A percentile compares a stretch with the other conserved stretches of the same genome.
Conservation (phyloP, 2,329 filamentous ascomycete species). For the Paraconiothyrium brasiliense region DNA sequence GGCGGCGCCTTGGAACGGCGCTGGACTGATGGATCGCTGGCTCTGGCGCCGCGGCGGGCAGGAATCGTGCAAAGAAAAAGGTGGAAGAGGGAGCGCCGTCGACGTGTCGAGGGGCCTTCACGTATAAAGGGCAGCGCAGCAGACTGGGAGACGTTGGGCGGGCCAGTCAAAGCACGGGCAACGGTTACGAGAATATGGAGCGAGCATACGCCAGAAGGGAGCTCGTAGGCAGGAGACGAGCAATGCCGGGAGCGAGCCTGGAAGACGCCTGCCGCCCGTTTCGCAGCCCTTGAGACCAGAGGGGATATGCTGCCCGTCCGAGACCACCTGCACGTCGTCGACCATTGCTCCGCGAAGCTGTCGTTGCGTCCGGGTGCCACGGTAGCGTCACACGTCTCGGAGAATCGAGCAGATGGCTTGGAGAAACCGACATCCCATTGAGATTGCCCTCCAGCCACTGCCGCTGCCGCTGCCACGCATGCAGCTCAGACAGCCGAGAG, state of each 20-base stretch:
- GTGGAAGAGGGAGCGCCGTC: constrained; percentile 36
- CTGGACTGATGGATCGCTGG: constrained; percentile 37
- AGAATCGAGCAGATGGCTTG: constrained; percentile 22
- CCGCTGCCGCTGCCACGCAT: constrained; percentile 12
- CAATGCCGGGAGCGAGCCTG: constrained; percentile 12
- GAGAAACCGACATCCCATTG: constrained; percentile 18
- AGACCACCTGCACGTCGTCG: not conserved
- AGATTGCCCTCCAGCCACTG: constrained; percentile 24
- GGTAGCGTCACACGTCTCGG: constrained; percentile 20
- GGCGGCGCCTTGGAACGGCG: constrained; percentile 31
- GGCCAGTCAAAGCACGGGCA: constrained; percentile 39
- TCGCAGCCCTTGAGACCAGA: not conserved
- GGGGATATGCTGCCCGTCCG: not conserved
- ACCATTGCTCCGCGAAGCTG: constrained; percentile 3
- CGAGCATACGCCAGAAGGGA: constrained; percentile 16
- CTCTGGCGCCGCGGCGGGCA: not conserved
- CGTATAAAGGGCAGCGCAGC: constrained; percentile 41
- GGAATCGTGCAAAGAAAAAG: constrained; percentile 30
- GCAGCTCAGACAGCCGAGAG: constrained; percentile 20
- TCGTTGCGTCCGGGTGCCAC: not conserved
- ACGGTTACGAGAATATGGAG: constrained; percentile 47
- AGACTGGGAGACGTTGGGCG: constrained; percentile 43
- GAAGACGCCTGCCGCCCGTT: constrained; percentile 8
- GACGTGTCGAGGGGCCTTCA: constrained; percentile 39
- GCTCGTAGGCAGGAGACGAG: constrained; percentile 6